phyloP scores from a whole-genome alignment of 1,139 yeast species.

The Yamadazyma songkhlaensis region DNA sequence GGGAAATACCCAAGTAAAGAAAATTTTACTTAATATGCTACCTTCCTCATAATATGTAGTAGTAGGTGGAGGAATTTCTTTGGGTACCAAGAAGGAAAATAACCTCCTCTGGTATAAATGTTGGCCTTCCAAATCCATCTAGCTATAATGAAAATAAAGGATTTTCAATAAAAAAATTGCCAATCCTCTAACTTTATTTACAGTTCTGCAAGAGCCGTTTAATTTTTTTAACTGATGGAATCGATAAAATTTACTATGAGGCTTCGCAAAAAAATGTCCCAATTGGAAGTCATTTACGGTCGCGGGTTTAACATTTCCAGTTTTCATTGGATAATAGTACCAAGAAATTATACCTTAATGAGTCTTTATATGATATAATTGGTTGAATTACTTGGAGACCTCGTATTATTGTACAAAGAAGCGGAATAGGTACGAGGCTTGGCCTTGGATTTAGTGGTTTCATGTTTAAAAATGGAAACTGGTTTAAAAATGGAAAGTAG shows the following conservation, averaged over 20 bases:
- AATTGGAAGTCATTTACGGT: neutral
- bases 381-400: too few relatives aligned
- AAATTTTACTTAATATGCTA: constrained; percentile 28
- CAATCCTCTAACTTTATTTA: too few relatives aligned
- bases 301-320: neutral
- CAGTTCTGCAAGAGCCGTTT: too few relatives aligned
- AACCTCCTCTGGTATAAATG: constrained; percentile 16
- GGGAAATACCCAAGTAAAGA: constrained; percentile 62
- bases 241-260: neutral
- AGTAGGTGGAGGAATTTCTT: constrained; percentile 51
- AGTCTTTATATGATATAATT: too few relatives aligned
- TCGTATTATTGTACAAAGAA: too few relatives aligned
- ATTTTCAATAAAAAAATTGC: too few relatives aligned
- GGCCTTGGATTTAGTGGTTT: too few relatives aligned
- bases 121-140: constrained; percentile 2
- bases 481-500: too few relatives aligned
- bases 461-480: too few relatives aligned
- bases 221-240: neutral
- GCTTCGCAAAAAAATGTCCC: neutral
- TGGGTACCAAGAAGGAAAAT: constrained; percentile 15
- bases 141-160: too few relatives aligned
- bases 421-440: too few relatives aligned
- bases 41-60: constrained; percentile 34
- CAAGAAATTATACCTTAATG: neutral
- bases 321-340: neutral